phyloP scores from a whole-genome alignment of 306 rosid genomes.

The Amphicarpaea edgeworthii region DNA sequence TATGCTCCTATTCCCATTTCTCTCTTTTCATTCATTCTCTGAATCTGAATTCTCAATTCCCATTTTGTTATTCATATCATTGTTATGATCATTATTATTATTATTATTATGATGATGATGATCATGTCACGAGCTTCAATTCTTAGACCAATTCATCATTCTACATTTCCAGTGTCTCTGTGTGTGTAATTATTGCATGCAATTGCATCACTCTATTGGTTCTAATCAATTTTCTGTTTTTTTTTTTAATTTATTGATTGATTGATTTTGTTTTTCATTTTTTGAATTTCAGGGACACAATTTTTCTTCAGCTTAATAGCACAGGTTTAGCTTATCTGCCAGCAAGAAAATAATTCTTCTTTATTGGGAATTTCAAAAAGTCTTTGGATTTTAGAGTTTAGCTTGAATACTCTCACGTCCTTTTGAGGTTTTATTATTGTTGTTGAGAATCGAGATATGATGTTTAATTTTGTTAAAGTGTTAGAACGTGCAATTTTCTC shows the following conservation, averaged over 20 bases:
- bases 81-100: background rate
- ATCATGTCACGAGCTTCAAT: background rate
- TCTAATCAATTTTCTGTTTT: background rate
- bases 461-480: conserved; percentile 14
- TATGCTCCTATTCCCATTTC: conserved; percentile 35
- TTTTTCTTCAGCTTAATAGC: conserved; percentile 49
- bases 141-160: background rate
- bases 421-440: conserved; percentile 45
- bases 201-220: background rate
- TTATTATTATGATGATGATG: background rate
- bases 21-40: background rate
- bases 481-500: conserved; percentile 8
- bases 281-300: conserved; percentile 54
- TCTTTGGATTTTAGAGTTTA: conserved; percentile 42
- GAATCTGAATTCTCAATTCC: conserved; percentile 19
- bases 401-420: conserved; percentile 6
- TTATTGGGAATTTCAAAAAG: conserved; percentile 42
- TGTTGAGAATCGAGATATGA: conserved; percentile 21
- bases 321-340: conserved; percentile 38
- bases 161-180: background rate
- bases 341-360: conserved; percentile 20
- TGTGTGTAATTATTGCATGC: conserved; percentile 23
- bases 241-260: background rate
- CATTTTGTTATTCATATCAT: background rate
- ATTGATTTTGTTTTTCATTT: background rate